Percentiles rank a stretch among this genome's conserved stretches.
Conservation (phyloP, 164 flowering plant species). For the Macadamia integrifolia region DNA sequence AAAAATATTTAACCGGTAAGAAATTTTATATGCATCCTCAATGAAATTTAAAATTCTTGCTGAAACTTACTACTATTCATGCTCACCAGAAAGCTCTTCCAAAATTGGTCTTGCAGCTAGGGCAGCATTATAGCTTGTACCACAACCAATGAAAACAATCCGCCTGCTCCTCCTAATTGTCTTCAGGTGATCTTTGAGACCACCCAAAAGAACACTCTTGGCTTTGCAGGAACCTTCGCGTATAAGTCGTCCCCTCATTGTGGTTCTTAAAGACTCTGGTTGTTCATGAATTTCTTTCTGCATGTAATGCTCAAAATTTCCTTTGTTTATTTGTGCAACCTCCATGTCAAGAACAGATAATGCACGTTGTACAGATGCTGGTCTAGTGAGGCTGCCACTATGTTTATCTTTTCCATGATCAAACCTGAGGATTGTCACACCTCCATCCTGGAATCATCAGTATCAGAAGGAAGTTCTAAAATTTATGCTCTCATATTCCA, state of each 20-base stretch:
- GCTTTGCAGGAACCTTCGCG: slow-evolving; percentile 75
- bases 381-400: slow-evolving; percentile 44
- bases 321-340: slow-evolving; percentile 97
- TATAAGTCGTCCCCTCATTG: slow-evolving; percentile 96
- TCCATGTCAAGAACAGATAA: slow-evolving; percentile 94
- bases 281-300: slow-evolving; percentile 98
- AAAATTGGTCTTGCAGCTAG: slow-evolving; percentile 88
- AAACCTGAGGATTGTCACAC: slow-evolving; percentile 70
- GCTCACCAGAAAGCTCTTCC: slow-evolving; percentile 73
- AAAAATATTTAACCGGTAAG: not conserved
- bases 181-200: slow-evolving; percentile 88
- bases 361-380: slow-evolving; percentile 91
- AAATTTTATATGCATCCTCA: not conserved
- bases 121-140: slow-evolving; percentile 99
- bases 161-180: slow-evolving; percentile 93
- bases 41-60: slow-evolving; percentile 11
- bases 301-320: slow-evolving; percentile 92
- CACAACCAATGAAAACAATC: slow-evolving; percentile 94
- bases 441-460: slow-evolving; percentile 64
- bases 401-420: slow-evolving; percentile 52
- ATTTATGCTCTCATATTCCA: not conserved
- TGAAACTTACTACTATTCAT: not conserved
- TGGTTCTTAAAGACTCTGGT: slow-evolving; percentile 86
- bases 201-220: slow-evolving; percentile 86
- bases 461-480: slow-evolving; percentile 4